Percentiles rank a stretch among this genome's conserved stretches.
Evolutionary conservation across 2,329 filamentous ascomycete genomes (phyloP).

Genomic region (Stachybotrys chartarum): DNA sequence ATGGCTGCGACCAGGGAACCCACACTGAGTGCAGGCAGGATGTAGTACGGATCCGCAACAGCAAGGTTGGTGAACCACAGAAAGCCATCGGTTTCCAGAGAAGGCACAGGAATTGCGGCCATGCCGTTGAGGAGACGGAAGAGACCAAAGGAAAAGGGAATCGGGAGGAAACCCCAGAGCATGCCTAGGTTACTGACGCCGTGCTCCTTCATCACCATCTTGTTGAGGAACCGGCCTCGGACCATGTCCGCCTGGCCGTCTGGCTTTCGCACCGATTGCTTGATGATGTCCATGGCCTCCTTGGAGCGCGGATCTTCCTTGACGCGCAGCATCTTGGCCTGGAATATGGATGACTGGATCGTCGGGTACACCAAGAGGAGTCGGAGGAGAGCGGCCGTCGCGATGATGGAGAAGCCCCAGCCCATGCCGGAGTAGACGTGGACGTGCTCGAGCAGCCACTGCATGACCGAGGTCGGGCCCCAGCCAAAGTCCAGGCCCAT

Average conservation of each 20-base stretch:
- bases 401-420: conserved; percentile 73
- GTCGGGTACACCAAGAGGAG: conserved; percentile 57
- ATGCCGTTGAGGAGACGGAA: conserved; percentile 74
- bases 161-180: conserved; percentile 32
- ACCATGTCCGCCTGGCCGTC: conserved; percentile 32
- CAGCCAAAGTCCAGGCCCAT: conserved; percentile 84
- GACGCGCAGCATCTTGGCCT: conserved; percentile 54
- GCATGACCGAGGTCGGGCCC: conserved; percentile 66
- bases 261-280: conserved; percentile 23
- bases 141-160: conserved; percentile 71
- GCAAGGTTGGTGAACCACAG: conserved; percentile 79
- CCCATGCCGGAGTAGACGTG: conserved; percentile 70
- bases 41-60: conserved; percentile 65
- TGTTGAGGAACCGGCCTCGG: conserved; percentile 24
- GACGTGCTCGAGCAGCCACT: conserved; percentile 74
- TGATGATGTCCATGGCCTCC: conserved; percentile 41
- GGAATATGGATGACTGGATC: conserved; percentile 24
- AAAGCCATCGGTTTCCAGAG: conserved; percentile 61
- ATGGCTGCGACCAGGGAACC: conserved; percentile 50
- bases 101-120: conserved; percentile 72
- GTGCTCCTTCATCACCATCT: conserved; percentile 29
- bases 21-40: conserved; percentile 61
- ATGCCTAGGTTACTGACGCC: conserved; percentile 24
- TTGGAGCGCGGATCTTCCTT: conserved; percentile 45
- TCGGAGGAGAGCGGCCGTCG: conserved; percentile 59